Conservation (phyloP, 176 grass and related monocot species). For the Raddia guianensis region DNA sequence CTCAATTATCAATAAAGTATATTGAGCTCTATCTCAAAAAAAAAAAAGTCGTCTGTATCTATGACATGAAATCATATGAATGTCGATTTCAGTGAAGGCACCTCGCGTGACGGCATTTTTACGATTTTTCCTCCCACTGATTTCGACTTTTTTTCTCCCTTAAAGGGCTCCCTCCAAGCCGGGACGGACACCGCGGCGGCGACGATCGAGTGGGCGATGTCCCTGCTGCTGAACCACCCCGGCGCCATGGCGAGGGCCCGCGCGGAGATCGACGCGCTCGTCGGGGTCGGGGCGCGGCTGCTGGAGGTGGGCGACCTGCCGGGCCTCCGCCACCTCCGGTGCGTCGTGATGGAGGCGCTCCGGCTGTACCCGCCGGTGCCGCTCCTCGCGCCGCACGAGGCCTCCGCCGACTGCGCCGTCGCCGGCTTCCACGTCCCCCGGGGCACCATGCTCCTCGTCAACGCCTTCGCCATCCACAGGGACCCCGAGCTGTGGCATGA, state of each 20-base stretch:
- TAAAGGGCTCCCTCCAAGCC: conserved; percentile 25
- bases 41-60: no score
- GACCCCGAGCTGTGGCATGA: conserved; percentile 43
- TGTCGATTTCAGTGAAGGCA: no score
- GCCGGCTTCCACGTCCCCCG: conserved; percentile 36
- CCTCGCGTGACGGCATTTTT: no score
- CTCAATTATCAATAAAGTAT: no score
- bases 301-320: conserved; percentile 42
- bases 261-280: conserved; percentile 1
- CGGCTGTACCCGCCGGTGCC: conserved; percentile 50
- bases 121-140: no score
- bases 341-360: conserved; percentile 53
- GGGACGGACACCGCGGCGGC: conserved; percentile 9
- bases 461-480: conserved; percentile 49
- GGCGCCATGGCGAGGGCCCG: neutral
- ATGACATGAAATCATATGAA: no score
- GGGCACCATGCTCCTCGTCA: conserved; percentile 50
- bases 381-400: conserved; percentile 43
- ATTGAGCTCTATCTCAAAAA: no score
- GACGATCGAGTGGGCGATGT: conserved; percentile 40
- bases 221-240: conserved; percentile 36
- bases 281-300: neutral
- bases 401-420: conserved; percentile 34
- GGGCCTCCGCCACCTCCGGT: conserved; percentile 31
- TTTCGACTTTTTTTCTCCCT: no score